Base-by-base conservation (phyloP, 192 early-diverging fungal species). In the Podila epicladia region DNA sequence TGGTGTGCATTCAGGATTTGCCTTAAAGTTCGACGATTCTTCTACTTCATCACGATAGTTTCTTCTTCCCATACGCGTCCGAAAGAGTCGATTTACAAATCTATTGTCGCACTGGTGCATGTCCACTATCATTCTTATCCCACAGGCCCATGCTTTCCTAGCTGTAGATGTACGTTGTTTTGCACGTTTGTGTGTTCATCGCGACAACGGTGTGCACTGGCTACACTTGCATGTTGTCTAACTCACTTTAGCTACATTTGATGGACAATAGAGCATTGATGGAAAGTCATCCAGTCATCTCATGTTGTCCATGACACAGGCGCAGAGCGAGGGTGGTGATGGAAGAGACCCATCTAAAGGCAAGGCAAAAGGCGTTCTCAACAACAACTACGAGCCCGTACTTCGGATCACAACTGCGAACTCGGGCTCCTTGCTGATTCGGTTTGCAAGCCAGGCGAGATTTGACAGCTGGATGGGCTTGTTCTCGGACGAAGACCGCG, bases 221-320 rank as follows among this genome's bases (percentile, higher is more conserved):
- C 41, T 12, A 17, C 29, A 0, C 13, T 53, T 17, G 22, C 13
- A 15, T 8, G 2, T 53, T 53, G 4, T 53, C 51, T 53, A 19
- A 22, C 51, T 22, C 51, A 4, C 51, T 22, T 26, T 55, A 2
- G 11, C 53, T 1, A 55, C 11, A 4, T 55, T 9, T 55, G 53
- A 1, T 19, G 33, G 20, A 4, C 2, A 6, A 32, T 58, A 74
- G 73, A 68, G 65, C 51, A 48, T 49, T 13, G 48, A 55, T 58
- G 73, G 65, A 4, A 59, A 37, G 31, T 68, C 65, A 15, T 57
- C 59, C 5, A 74, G 75, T 33, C 66, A 77, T 22, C 24, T 71
- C n/a, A 77, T 77, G 75, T 28, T 71, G 3, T 71, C 75, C 13
- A 77, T 77, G 75, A 59, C 22, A 9, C 64, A 71, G 35, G 33